Percentiles rank a stretch among this genome's conserved stretches.
Evolutionary conservation across 495 filamentous ascomycete species (phyloP).

Genomic region (Penicillium desertorum): DNA sequence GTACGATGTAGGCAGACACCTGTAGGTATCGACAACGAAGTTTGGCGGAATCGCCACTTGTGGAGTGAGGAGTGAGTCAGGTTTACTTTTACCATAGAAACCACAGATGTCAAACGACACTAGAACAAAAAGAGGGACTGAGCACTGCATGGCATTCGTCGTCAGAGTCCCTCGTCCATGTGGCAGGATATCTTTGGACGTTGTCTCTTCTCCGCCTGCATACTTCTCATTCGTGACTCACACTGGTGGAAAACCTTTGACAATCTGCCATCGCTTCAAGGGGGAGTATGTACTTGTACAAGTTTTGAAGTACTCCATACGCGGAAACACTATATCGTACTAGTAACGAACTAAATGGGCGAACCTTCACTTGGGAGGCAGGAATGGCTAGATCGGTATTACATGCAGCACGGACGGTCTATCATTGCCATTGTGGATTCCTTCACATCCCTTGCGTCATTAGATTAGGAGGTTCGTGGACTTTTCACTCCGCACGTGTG

Average conservation of each 20-base stretch:
- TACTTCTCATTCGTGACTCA: constrained; percentile 15
- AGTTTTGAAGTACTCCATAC: not conserved
- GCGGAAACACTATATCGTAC: not conserved
- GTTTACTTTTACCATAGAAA: not conserved
- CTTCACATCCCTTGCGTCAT: constrained; percentile 23
- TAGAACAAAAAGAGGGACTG: constrained; percentile 13
- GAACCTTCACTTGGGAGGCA: constrained; percentile 8
- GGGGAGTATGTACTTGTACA: constrained; percentile 1
- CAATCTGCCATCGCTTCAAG: not conserved
- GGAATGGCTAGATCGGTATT: constrained; percentile 21
- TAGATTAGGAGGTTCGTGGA: not conserved
- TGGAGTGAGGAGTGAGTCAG: constrained; percentile 9
- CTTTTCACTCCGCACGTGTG: constrained; percentile 14
- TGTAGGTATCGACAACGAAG: not conserved
- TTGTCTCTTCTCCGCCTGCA: constrained; percentile 17
- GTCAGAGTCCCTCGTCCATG: constrained; percentile 14
- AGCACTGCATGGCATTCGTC: constrained; percentile 12
- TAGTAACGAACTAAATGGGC: not conserved
- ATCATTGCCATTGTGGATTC: constrained; percentile 18
- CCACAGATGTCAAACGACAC: constrained; percentile 7
- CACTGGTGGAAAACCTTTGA: not conserved
- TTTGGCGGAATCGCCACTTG: constrained; percentile 18
- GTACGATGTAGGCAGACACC: not conserved
- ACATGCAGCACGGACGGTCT: constrained; percentile 26
- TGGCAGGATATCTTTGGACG: constrained; percentile 24